Conservation (phyloP, 2,329 filamentous ascomycete genomes). For the Venturia oleaginea region DNA sequence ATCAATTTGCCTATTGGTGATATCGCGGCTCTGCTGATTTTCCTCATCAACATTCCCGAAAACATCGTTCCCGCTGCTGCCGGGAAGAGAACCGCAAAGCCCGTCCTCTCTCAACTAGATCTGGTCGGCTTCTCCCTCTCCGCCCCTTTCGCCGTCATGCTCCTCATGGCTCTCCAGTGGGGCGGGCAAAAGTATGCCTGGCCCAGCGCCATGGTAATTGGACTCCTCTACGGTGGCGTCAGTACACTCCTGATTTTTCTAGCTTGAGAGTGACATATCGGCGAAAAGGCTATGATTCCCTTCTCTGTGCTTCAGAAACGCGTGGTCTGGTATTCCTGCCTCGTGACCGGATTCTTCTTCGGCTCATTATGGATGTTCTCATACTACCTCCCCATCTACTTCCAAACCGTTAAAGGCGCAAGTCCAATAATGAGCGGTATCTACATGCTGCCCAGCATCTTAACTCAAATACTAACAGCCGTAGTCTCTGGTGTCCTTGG, state of each 20-base stretch:
- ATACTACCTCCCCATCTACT: constrained; percentile 38
- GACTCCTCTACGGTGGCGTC: constrained; percentile 17
- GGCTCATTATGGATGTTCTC: constrained; percentile 28
- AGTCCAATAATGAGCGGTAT: constrained; percentile 28
- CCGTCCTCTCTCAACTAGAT: constrained; percentile 16
- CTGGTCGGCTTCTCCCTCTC: constrained; percentile 22
- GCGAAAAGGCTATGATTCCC: constrained; percentile 21
- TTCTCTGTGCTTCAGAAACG: constrained; percentile 16
- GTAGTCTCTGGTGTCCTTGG: constrained; percentile 26
- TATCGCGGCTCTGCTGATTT: constrained; percentile 16
- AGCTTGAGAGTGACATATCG: constrained; percentile 27
- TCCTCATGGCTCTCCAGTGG: constrained; percentile 37
- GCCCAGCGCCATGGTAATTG: constrained; percentile 19
- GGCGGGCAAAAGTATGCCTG: constrained; percentile 33
- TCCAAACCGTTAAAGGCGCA: constrained; percentile 35
- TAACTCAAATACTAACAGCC: constrained; percentile 23
- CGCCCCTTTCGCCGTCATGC: constrained; percentile 25
- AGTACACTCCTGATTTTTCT: constrained; percentile 18
- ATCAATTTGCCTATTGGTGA: constrained; percentile 23
- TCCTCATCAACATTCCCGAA: constrained; percentile 16
- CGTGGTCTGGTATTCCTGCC: background rate
- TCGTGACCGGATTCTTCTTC: constrained; percentile 23
- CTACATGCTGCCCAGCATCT: constrained; percentile 29
- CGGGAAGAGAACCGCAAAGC: constrained; percentile 15
- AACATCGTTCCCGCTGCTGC: constrained; percentile 20